Evolutionary conservation across 78 protist species (phyloP).

Genomic region (Capsaspora owczarzaki): DNA sequence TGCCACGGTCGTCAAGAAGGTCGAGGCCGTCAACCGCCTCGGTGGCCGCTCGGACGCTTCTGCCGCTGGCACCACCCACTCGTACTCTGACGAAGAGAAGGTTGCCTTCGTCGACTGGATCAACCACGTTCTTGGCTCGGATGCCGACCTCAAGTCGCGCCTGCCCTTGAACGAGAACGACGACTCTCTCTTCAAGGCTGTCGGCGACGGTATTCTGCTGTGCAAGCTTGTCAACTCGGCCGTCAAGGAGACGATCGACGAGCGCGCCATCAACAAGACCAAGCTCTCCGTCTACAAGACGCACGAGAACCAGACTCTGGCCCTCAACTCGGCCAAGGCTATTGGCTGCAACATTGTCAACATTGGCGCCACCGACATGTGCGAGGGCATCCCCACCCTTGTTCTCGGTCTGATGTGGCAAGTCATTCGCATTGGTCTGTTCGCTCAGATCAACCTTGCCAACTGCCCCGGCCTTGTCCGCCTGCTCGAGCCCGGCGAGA

Average conservation of each 20-base stretch:
- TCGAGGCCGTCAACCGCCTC: constrained; percentile 5
- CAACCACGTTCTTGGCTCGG: constrained; percentile 52
- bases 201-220: constrained; percentile 43
- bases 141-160: constrained; percentile 46
- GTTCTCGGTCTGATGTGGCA: constrained; percentile 94
- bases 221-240: constrained; percentile 81
- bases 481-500: constrained; percentile 82
- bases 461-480: constrained; percentile 83
- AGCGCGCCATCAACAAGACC: constrained; percentile 78
- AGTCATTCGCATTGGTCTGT: constrained; percentile 78
- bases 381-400: constrained; percentile 67
- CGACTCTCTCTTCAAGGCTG: constrained; percentile 19
- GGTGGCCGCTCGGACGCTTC: constrained; percentile 15
- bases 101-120: constrained; percentile 71
- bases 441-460: constrained; percentile 65
- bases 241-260: constrained; percentile 82
- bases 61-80: constrained; percentile 50
- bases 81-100: constrained; percentile 68
- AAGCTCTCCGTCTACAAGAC: constrained; percentile 34
- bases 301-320: constrained; percentile 51
- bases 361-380: constrained; percentile 72
- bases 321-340: constrained; percentile 80
- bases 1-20: constrained; percentile 10
- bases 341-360: constrained; percentile 83
- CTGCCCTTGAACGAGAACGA: constrained; percentile 19